These are phyloP conservation scores for Lasiosphaeria hispida DNA, from an alignment of 495 filamentous ascomycete genomes.

Conservation along the genomic window DNA sequence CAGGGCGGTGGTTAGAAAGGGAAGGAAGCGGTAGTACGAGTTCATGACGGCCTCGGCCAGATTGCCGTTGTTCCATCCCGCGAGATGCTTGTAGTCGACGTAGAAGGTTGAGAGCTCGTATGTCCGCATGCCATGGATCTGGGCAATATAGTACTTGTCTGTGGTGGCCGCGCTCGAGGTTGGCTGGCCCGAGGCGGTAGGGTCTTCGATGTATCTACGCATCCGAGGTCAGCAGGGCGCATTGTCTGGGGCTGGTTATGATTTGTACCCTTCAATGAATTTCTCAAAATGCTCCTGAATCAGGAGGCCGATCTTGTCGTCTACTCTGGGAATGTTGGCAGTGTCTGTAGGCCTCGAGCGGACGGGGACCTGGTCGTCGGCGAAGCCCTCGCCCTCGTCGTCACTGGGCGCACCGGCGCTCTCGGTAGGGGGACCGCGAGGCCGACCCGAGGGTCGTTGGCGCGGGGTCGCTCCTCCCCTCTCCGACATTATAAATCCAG, in stretches of 20 bases:
- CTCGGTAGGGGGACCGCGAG: slow-evolving; percentile 63
- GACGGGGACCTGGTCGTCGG: slow-evolving; percentile 53
- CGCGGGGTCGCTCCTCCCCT: slow-evolving; percentile 36
- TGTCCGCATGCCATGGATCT: slow-evolving; percentile 83
- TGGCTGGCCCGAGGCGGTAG: slow-evolving; percentile 66
- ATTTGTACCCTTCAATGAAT: slow-evolving; percentile 76
- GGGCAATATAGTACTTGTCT: slow-evolving; percentile 94
- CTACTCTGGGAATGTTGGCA: slow-evolving; percentile 70
- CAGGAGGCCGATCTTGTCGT: slow-evolving; percentile 81
- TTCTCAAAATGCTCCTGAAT: slow-evolving; percentile 82
- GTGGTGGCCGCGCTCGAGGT: slow-evolving; percentile 72
- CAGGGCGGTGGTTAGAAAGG: slow-evolving; percentile 83
- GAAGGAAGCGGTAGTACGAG: slow-evolving; percentile 92
- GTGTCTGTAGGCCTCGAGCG: slow-evolving; percentile 59
- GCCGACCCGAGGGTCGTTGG: slow-evolving; percentile 50
- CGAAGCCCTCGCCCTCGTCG: slow-evolving; percentile 57
- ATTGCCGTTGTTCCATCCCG: slow-evolving; percentile 64
- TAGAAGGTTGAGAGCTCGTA: slow-evolving; percentile 94
- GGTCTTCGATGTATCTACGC: slow-evolving; percentile 71
- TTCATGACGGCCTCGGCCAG: slow-evolving; percentile 80
- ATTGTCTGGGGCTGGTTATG: background rate
- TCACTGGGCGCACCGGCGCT: slow-evolving; percentile 63
- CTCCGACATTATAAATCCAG: slow-evolving; percentile 44
- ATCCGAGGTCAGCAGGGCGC: slow-evolving; percentile 1
- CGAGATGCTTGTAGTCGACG: slow-evolving; percentile 89